phyloP scores from a whole-genome alignment of 2,329 filamentous ascomycete species.

The Zelopaecilomyces penicillatus region DNA sequence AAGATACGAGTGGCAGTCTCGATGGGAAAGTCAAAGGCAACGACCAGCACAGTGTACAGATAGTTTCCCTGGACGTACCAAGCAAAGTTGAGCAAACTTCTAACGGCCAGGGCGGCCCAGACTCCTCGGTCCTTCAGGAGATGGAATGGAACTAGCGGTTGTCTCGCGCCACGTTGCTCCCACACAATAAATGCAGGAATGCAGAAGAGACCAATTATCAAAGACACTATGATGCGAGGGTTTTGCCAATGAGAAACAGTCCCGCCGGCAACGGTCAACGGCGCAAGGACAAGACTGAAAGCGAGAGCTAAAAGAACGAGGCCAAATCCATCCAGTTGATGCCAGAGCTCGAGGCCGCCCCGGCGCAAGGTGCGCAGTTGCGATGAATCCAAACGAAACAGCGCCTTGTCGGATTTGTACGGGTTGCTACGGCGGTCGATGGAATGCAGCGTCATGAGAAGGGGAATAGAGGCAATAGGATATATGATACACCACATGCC shows the following conservation, averaged over 20 bases:
- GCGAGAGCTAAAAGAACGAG: slow-evolving; percentile 37
- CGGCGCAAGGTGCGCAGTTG: slow-evolving; percentile 15
- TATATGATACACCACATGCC: slow-evolving; percentile 59
- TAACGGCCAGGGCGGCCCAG: slow-evolving; percentile 51
- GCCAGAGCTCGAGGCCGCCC: slow-evolving; percentile 39
- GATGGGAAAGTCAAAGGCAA: slow-evolving; percentile 48
- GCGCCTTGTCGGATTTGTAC: not conserved
- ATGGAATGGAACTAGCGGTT: slow-evolving; percentile 48
- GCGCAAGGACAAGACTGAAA: slow-evolving; percentile 39
- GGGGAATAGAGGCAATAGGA: slow-evolving; percentile 45
- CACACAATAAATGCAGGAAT: slow-evolving; percentile 44
- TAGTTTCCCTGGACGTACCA: slow-evolving; percentile 54
- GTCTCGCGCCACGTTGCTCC: slow-evolving; percentile 40
- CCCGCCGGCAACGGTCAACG: slow-evolving; percentile 47
- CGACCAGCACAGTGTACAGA: slow-evolving; percentile 49
- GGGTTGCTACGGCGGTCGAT: slow-evolving; percentile 19
- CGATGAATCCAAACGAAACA: not conserved
- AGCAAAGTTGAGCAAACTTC: slow-evolving; percentile 38
- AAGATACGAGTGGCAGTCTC: slow-evolving; percentile 47
- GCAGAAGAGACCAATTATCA: slow-evolving; percentile 41
- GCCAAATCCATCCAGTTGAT: slow-evolving; percentile 45
- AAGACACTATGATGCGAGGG: slow-evolving; percentile 40
- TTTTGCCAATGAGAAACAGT: slow-evolving; percentile 38
- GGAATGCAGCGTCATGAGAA: slow-evolving; percentile 35
- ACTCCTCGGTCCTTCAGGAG: slow-evolving; percentile 52